Percentiles rank a stretch among this genome's conserved stretches.
Evolutionary conservation across 192 early-diverging fungal species (phyloP).

Genomic region (Diversispora epigaea): DNA sequence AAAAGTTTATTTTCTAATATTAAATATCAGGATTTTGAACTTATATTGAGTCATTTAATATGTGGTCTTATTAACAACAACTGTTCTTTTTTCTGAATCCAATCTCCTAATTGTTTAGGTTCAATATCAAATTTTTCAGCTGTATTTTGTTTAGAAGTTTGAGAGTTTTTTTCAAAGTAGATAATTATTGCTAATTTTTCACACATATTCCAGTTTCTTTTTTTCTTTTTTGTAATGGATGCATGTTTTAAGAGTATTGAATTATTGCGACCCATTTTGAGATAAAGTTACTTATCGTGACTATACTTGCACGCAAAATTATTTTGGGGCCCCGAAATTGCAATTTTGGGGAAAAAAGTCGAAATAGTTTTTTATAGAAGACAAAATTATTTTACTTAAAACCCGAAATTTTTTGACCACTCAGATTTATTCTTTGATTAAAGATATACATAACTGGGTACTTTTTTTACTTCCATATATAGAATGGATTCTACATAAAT

Average conservation of each 20-base stretch:
- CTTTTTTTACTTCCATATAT: no score
- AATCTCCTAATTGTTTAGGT: constrained; percentile 13
- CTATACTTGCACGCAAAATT: no score
- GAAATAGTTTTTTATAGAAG: no score
- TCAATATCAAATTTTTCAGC: constrained; percentile 14
- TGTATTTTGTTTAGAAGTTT: not conserved
- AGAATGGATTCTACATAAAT: no score
- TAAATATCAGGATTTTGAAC: not conserved
- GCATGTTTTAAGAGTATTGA: not conserved
- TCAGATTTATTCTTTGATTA: no score
- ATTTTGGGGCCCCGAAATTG: no score
- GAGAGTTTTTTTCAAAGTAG: not conserved
- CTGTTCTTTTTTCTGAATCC: not conserved
- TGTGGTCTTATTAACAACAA: not conserved
- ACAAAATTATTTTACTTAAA: no score
- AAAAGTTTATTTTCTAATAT: not conserved
- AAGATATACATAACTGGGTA: no score
- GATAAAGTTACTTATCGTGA: no score
- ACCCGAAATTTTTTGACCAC: no score
- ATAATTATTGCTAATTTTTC: constrained; percentile 6
- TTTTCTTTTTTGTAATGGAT: not conserved
- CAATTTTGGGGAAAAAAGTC: no score
- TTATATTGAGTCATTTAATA: not conserved
- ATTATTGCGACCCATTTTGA: no score
- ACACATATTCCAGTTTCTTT: not conserved